Evolutionary conservation across 2,329 filamentous ascomycete genomes (phyloP).

Genomic region (Colletotrichum shisoi): DNA sequence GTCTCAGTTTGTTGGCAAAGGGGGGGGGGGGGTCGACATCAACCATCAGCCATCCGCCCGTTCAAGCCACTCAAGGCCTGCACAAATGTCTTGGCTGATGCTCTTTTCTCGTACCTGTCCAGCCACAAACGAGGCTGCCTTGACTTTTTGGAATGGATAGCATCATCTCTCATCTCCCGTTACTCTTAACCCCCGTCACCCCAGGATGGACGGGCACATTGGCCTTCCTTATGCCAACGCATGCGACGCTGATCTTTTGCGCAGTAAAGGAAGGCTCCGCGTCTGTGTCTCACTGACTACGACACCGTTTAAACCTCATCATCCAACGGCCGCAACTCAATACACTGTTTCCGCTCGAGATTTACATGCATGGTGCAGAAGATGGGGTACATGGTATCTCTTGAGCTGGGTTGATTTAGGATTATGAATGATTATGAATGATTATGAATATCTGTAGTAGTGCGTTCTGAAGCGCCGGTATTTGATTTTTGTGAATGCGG

Average conservation of each 20-base stretch:
- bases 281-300: neutral
- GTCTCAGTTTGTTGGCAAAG: neutral
- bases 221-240: neutral
- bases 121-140: slow-evolving; percentile 16
- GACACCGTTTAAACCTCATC: too few relatives aligned
- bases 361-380: too few relatives aligned
- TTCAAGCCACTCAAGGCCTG: slow-evolving; percentile 27
- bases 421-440: too few relatives aligned
- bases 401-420: too few relatives aligned
- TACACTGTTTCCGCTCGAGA: too few relatives aligned
- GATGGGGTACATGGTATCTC: too few relatives aligned
- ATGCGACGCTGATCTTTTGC: neutral
- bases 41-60: neutral
- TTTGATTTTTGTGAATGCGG: too few relatives aligned
- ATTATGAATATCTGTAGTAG: too few relatives aligned
- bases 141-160: neutral
- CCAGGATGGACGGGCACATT: too few relatives aligned
- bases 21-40: neutral
- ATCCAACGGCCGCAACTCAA: too few relatives aligned
- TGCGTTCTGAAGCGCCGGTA: too few relatives aligned
- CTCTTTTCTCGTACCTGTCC: slow-evolving; percentile 1
- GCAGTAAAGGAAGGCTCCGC: neutral
- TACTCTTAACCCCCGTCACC: neutral
- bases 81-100: slow-evolving; percentile 37
- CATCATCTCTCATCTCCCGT: neutral